Evolutionary conservation across 2,329 filamentous ascomycete genomes (phyloP).

Genomic region (Macrophomina phaseolina): DNA sequence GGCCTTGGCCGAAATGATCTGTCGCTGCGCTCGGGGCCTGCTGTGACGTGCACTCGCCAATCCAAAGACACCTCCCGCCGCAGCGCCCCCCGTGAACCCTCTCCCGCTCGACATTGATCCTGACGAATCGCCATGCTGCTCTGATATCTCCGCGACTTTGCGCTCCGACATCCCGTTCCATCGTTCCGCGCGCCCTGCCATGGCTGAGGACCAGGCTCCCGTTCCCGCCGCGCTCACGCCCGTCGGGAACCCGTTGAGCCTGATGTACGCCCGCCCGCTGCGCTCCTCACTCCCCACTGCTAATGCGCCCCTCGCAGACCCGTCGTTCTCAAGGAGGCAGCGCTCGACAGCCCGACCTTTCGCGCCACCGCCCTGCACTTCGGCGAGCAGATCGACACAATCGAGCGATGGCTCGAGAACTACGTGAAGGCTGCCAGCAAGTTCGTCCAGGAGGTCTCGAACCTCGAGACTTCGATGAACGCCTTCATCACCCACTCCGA

Average conservation of each 20-base stretch:
- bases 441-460: conserved; percentile 68
- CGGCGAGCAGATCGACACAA: conserved; percentile 84
- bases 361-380: conserved; percentile 87
- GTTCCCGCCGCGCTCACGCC: conserved; percentile 43
- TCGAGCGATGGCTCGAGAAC: conserved; percentile 89
- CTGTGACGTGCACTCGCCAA: conserved; percentile 22
- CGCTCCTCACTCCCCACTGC: background rate
- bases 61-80: conserved; percentile 22
- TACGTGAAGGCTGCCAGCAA: conserved; percentile 68
- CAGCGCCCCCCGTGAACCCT: conserved; percentile 13
- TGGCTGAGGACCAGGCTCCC: conserved; percentile 42
- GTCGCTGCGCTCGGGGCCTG: conserved; percentile 23
- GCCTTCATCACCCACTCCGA: conserved; percentile 75
- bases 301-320: conserved; percentile 57
- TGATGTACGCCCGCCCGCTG: conserved; percentile 44
- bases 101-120: conserved; percentile 10
- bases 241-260: conserved; percentile 47
- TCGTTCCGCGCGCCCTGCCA: conserved; percentile 28
- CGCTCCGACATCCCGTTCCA: background rate
- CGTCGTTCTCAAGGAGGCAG: conserved; percentile 90
- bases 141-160: background rate
- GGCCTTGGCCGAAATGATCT: conserved; percentile 22
- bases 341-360: conserved; percentile 95
- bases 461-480: conserved; percentile 80
- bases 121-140: conserved; percentile 10